Conservation (phyloP, 176 grass and related monocot species). For the Avena eriantha region DNA sequence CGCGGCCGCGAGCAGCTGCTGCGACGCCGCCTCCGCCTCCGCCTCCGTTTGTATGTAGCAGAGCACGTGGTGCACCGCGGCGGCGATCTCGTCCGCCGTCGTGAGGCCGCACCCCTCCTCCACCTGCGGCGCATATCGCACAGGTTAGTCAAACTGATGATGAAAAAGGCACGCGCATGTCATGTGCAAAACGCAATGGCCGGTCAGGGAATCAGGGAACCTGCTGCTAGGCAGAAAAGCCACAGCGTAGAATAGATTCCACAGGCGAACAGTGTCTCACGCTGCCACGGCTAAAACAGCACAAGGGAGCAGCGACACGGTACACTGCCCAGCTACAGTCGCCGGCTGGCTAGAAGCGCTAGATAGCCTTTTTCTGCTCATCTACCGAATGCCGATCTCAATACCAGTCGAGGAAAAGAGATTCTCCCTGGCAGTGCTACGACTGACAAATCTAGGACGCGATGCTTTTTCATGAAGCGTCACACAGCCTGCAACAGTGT, state of each 20-base stretch:
- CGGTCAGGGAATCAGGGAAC: slow-evolving; percentile 26
- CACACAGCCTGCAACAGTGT: slow-evolving; percentile 13
- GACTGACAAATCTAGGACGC: slow-evolving; percentile 6
- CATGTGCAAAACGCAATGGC: not conserved
- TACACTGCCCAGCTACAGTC: slow-evolving; percentile 6
- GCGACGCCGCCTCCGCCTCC: slow-evolving; percentile 39
- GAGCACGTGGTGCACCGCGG: slow-evolving; percentile 79
- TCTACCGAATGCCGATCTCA: slow-evolving; percentile 43
- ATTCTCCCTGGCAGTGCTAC: slow-evolving; percentile 32
- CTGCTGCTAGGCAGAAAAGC: slow-evolving; percentile 18
- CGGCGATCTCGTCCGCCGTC: slow-evolving; percentile 80
- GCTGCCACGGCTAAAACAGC: not conserved
- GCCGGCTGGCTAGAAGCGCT: not conserved
- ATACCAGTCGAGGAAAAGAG: slow-evolving; percentile 16
- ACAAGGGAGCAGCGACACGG: not conserved
- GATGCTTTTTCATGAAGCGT: slow-evolving; percentile 12
- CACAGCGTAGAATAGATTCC: not conserved
- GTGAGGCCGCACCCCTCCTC: slow-evolving; percentile 82
- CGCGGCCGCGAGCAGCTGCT: slow-evolving; percentile 20
- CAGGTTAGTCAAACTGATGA: not conserved
- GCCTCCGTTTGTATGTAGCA: slow-evolving; percentile 67
- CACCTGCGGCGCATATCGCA: slow-evolving; percentile 48
- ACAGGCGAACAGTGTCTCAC: not conserved
- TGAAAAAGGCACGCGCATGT: too few species aligned
- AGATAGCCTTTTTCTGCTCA: slow-evolving; percentile 37